These are phyloP conservation scores for Mycoemilia scoparia DNA, from an alignment of 192 early-diverging fungal species.

Conservation along the genomic window DNA sequence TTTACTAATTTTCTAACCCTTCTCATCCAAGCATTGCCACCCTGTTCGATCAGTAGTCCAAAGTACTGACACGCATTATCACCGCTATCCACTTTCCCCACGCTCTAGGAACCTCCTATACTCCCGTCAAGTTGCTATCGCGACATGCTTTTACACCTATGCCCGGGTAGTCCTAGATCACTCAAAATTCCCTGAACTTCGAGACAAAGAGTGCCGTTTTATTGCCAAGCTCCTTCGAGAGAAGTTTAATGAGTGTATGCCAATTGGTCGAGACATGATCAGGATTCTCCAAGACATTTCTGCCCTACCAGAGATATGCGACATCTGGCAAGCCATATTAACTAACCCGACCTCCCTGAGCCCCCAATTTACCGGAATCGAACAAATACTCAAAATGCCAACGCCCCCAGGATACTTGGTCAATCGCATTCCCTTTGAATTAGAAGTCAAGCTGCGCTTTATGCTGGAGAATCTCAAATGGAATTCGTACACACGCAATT, in stretches of 20 bases:
- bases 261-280: conserved; percentile 47
- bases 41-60: not conserved
- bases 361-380: conserved; percentile 35
- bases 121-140: conserved; percentile 13
- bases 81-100: too few relatives aligned
- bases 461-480: conserved; percentile 42
- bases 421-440: conserved; percentile 41
- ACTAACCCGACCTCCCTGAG: conserved; percentile 31
- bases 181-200: conserved; percentile 15
- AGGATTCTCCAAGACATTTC: conserved; percentile 44
- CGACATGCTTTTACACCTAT: conserved; percentile 23
- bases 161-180: conserved; percentile 39
- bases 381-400: conserved; percentile 34
- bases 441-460: conserved; percentile 44
- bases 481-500: conserved; percentile 32
- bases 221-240: conserved; percentile 32
- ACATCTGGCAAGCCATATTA: conserved; percentile 39
- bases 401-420: conserved; percentile 41
- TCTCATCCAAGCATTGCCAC: not conserved
- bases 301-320: conserved; percentile 28
- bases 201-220: conserved; percentile 29
- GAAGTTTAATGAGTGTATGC: conserved; percentile 36
- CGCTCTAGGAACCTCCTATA: conserved; percentile 10
- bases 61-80: not conserved
- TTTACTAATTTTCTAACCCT: conserved; percentile 6